phyloP scores from a whole-genome alignment of 805 yeast genomes.

The Tetrapisispora taiwanensis region DNA sequence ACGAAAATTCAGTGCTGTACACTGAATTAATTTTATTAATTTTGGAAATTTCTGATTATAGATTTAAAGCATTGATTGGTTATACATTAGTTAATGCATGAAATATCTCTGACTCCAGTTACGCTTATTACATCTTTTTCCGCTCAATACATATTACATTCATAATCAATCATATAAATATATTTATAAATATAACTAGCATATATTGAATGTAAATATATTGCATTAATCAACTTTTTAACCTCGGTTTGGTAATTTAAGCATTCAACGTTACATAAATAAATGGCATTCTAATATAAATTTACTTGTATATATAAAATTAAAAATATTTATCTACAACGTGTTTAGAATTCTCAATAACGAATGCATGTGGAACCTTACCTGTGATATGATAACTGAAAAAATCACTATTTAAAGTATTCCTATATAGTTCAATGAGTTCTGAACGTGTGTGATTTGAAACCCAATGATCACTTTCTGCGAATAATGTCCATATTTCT shows the following conservation, averaged over 20 bases:
- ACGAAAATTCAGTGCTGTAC: conserved; percentile 43
- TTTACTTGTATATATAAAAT: neutral
- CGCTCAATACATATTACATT: too few species aligned
- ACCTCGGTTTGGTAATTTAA: too few species aligned
- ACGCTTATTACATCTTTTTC: too few species aligned
- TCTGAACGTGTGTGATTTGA: conserved; percentile 38
- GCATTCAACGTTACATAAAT: too few species aligned
- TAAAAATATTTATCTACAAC: conserved; percentile 14
- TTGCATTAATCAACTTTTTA: too few species aligned
- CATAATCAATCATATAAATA: too few species aligned
- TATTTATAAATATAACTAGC: too few species aligned
- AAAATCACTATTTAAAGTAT: conserved; percentile 13
- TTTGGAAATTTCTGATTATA: conserved; percentile 51
- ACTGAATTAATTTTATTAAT: conserved; percentile 56
- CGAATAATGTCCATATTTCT: conserved; percentile 47
- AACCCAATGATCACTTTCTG: conserved; percentile 60
- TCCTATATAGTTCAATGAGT: conserved; percentile 32
- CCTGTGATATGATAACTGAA: conserved; percentile 27
- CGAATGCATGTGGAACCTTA: conserved; percentile 47
- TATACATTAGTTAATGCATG: conserved; percentile 57
- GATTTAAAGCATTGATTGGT: conserved; percentile 68
- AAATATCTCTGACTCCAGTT: neutral
- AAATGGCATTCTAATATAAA: too few species aligned
- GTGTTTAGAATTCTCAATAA: conserved; percentile 44
- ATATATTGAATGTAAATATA: too few species aligned